These are phyloP conservation scores for Epithemia pelagica DNA, from an alignment of 108 stramenopile genomes.

Conservation along the genomic window DNA sequence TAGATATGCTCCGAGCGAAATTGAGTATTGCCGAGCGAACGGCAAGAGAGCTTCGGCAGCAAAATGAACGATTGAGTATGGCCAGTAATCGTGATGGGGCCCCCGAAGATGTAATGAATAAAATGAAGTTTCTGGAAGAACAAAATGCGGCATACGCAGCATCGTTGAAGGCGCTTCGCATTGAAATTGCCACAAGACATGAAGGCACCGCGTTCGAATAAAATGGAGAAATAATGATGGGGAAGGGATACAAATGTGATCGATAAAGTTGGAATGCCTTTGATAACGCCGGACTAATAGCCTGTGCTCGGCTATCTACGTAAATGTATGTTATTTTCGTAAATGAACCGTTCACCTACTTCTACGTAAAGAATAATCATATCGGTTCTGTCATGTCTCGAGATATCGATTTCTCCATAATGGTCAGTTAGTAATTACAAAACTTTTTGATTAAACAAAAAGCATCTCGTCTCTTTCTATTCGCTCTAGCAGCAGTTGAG, in stretches of 20 bases:
- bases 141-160: not conserved
- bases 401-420: not conserved
- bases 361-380: too few relatives aligned
- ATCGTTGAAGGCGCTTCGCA: not conserved
- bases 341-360: too few relatives aligned
- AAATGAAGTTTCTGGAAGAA: not conserved
- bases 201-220: not conserved
- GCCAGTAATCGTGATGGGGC: not conserved
- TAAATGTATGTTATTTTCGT: too few relatives aligned
- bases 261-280: too few relatives aligned
- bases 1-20: not conserved
- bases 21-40: not conserved
- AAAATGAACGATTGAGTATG: not conserved
- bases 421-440: not conserved
- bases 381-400: too few relatives aligned
- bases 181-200: not conserved
- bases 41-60: not conserved
- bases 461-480: constrained; percentile 50
- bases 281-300: too few relatives aligned
- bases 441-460: constrained; percentile 29
- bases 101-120: not conserved
- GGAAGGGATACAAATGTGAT: too few relatives aligned
- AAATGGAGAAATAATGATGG: not conserved
- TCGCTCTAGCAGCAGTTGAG: constrained; percentile 28
- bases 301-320: too few relatives aligned